phyloP scores from a whole-genome alignment of 2,329 filamentous ascomycete species.

The Trichoderma hamatum region DNA sequence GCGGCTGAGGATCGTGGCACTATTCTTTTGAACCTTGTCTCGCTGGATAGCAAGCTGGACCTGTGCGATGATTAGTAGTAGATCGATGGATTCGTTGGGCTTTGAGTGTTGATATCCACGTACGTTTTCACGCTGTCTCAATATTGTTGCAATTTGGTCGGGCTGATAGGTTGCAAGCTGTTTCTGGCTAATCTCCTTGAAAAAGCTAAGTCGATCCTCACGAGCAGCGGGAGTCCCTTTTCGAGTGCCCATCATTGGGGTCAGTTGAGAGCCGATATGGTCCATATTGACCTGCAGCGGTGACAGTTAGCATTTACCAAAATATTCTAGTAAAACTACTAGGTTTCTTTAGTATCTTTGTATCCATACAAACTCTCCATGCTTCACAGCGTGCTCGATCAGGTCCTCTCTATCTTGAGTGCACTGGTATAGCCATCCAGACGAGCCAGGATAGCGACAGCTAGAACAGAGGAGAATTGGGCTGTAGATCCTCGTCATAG shows the following conservation, averaged over 20 bases:
- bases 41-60: constrained; percentile 39
- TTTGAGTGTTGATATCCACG: constrained; percentile 33
- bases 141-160: constrained; percentile 50
- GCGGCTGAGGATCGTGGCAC: constrained; percentile 31
- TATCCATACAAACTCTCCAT: constrained; percentile 31
- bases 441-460: constrained; percentile 58
- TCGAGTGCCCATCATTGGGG: constrained; percentile 41
- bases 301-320: constrained; percentile 21
- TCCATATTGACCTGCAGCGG: constrained; percentile 40
- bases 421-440: constrained; percentile 77
- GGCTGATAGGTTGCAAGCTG: constrained; percentile 51
- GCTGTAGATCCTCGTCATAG: constrained; percentile 67
- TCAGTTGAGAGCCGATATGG: constrained; percentile 40
- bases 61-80: constrained; percentile 32
- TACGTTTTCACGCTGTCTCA: constrained; percentile 56
- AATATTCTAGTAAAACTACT: background rate
- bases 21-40: constrained; percentile 35
- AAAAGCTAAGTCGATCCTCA: constrained; percentile 48
- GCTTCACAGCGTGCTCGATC: constrained; percentile 37
- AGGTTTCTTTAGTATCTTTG: background rate
- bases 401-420: constrained; percentile 61
- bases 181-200: constrained; percentile 48
- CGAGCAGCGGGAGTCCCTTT: constrained; percentile 47
- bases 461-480: constrained; percentile 55
- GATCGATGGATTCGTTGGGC: background rate